A percentile compares a stretch with the other conserved stretches of the same genome.
phyloP scores from a whole-genome alignment of 352 stramenopile species.

The Thraustochytrium sp. region DNA sequence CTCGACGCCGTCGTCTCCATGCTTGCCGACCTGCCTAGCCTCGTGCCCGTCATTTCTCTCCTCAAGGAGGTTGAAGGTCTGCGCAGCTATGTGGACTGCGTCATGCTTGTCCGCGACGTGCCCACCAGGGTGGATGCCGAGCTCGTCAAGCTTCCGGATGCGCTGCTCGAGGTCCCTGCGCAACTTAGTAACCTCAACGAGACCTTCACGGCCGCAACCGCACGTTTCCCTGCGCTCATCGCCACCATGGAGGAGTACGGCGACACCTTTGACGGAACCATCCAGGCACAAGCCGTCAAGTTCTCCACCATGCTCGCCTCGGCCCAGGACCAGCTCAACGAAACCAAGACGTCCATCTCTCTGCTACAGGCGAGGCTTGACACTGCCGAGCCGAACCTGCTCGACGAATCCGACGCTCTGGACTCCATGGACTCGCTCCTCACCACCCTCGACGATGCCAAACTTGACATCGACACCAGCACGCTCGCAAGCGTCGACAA shows the following conservation, averaged over 20 bases:
- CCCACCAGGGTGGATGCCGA: neutral
- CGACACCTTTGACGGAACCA: neutral
- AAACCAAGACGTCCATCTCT: neutral
- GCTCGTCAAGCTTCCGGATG: slow-evolving; percentile 2
- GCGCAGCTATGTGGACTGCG: too few relatives aligned
- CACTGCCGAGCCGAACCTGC: neutral
- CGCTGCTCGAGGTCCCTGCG: neutral
- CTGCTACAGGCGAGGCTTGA: neutral
- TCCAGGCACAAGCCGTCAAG: neutral
- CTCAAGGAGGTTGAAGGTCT: too few relatives aligned
- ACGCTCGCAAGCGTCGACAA: too few relatives aligned
- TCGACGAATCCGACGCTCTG: neutral
- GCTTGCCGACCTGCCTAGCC: neutral
- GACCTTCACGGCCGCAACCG: neutral
- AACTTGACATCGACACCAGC: too few relatives aligned
- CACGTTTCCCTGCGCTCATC: neutral
- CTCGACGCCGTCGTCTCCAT: neutral
- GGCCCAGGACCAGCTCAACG: neutral
- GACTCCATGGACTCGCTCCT: neutral
- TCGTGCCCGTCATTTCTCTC: neutral
- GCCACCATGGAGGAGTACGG: neutral
- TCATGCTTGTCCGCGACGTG: neutral
- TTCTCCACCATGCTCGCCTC: neutral
- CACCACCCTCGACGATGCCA: too few relatives aligned
- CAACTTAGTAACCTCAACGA: neutral